Percentiles rank a stretch among this genome's conserved stretches.
phyloP scores from a whole-genome alignment of 345 rosid genomes.

The Acer negundo region DNA sequence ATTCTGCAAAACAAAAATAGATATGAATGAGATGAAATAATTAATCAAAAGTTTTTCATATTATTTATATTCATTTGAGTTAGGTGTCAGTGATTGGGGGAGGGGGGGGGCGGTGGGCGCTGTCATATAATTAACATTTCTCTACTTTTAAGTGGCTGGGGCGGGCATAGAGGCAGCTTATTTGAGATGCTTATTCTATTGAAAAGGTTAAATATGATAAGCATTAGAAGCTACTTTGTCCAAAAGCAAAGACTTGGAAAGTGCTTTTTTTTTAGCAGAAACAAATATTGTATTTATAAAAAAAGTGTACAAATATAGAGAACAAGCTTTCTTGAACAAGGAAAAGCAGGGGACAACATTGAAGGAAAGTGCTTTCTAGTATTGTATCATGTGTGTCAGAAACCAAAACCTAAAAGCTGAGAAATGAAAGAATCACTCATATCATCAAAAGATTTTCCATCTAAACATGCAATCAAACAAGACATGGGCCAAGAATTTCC shows the following conservation, averaged over 20 bases:
- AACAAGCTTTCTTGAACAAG: background rate
- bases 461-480: conserved; percentile 1
- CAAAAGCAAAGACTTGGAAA: background rate
- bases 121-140: background rate
- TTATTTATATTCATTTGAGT: background rate
- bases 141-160: background rate
- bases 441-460: background rate
- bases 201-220: background rate
- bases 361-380: conserved; percentile 1
- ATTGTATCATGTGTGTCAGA: background rate
- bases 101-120: too few species aligned
- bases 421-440: background rate
- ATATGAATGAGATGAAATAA: conserved; percentile 6
- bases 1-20: conserved; percentile 55
- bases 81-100: background rate
- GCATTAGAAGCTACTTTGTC: conserved; percentile 1
- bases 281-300: background rate
- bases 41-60: background rate
- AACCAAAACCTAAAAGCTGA: background rate
- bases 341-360: background rate
- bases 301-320: background rate
- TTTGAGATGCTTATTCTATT: background rate
- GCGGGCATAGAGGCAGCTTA: background rate
- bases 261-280: background rate
- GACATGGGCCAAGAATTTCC: background rate